Percentiles rank a stretch among this genome's conserved stretches.
These are phyloP conservation scores for Talaromyces trachyspermus DNA, from an alignment of 495 filamentous ascomycete genomes.

Conservation along the genomic window DNA sequence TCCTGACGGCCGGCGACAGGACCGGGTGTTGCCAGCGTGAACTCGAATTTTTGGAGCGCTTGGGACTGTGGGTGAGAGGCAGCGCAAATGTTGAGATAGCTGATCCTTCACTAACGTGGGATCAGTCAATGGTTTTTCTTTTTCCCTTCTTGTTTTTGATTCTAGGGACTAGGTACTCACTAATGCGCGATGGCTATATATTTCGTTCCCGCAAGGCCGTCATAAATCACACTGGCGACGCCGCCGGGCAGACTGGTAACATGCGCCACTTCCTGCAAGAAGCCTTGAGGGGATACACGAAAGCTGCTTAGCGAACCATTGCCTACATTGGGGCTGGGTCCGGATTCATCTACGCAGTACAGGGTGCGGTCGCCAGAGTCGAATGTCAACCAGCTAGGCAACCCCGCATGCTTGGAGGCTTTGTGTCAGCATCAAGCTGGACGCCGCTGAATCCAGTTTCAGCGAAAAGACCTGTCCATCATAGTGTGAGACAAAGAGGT, in stretches of 20 bases:
- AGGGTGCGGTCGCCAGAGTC: background rate
- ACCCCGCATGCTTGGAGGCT: too few species aligned
- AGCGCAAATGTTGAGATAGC: too few species aligned
- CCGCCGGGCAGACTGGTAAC: too few species aligned
- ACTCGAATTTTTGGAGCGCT: constrained; percentile 37
- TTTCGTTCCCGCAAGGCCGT: constrained; percentile 23
- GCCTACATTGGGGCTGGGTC: background rate
- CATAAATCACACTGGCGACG: too few species aligned
- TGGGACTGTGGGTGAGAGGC: background rate
- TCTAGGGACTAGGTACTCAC: constrained; percentile 12
- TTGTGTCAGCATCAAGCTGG: too few species aligned
- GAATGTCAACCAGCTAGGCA: background rate
- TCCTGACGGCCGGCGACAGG: constrained; percentile 45
- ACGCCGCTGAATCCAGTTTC: too few species aligned
- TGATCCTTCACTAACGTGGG: too few species aligned
- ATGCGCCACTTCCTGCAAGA: too few species aligned
- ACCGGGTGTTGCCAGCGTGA: constrained; percentile 36
- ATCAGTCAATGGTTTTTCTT: constrained; percentile 10
- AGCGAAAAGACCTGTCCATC: too few species aligned
- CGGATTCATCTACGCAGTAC: background rate
- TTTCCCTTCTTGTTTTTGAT: background rate
- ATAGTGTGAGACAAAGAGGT: too few species aligned
- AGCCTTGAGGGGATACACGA: constrained; percentile 20
- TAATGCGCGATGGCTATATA: constrained; percentile 15
- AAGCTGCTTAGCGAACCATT: background rate